Percentiles rank a stretch among this genome's conserved stretches.
Conservation (phyloP, 768 basidiomycete species). For the Macrocybe gigantea region DNA sequence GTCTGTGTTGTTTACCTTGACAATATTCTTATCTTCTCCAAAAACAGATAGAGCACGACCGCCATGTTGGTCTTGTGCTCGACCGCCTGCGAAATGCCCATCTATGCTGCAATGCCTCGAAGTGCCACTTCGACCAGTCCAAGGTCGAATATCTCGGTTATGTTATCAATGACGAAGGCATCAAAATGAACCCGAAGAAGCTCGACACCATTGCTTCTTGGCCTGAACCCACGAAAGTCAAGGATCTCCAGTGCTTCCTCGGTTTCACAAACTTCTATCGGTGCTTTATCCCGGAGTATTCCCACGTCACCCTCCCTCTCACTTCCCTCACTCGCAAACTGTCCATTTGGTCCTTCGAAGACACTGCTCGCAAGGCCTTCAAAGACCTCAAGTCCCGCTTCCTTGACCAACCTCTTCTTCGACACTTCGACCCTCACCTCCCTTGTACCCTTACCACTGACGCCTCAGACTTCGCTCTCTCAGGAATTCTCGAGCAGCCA, state of each 20-base stretch:
- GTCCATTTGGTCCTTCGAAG: too few relatives aligned
- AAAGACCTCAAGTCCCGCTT: slow-evolving; percentile 18
- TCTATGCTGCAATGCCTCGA: slow-evolving; percentile 31
- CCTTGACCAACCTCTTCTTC: slow-evolving; percentile 23
- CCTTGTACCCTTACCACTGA: slow-evolving; percentile 23
- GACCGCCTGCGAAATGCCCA: slow-evolving; percentile 18
- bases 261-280: slow-evolving; percentile 31
- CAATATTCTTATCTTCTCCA: slow-evolving; percentile 39
- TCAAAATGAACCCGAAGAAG: slow-evolving; percentile 35
- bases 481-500: slow-evolving; percentile 23
- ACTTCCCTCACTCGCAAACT: slow-evolving; percentile 19
- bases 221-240: slow-evolving; percentile 21
- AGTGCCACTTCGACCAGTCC: slow-evolving; percentile 31
- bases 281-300: slow-evolving; percentile 20
- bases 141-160: slow-evolving; percentile 37
- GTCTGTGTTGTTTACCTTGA: slow-evolving; percentile 37
- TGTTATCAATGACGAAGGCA: slow-evolving; percentile 20
- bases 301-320: slow-evolving; percentile 15
- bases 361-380: slow-evolving; percentile 14
- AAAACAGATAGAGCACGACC: slow-evolving; percentile 22
- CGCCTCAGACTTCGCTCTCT: slow-evolving; percentile 29
- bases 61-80: slow-evolving; percentile 26
- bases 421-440: slow-evolving; percentile 21
- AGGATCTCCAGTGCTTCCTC: slow-evolving; percentile 26
- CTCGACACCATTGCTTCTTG: slow-evolving; percentile 32